These are phyloP conservation scores for Plicaturopsis crispa DNA, from an alignment of 768 basidiomycete genomes.

Conservation along the genomic window DNA sequence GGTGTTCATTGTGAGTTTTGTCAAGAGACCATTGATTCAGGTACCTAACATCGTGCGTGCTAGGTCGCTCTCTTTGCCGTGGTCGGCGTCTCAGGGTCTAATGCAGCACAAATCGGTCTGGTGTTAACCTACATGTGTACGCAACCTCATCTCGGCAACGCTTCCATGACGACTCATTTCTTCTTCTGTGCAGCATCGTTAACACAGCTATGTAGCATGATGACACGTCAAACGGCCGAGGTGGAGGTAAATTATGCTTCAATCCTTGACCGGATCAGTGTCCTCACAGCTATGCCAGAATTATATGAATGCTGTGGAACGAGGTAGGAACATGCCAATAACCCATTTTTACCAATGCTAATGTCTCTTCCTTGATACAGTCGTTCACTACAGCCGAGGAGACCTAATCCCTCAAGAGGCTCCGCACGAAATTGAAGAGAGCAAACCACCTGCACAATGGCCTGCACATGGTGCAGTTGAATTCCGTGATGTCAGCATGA, in stretches of 20 bases:
- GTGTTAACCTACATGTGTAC: constrained; percentile 60
- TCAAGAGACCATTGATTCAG: not conserved
- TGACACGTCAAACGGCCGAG: constrained; percentile 56
- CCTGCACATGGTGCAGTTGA: constrained; percentile 52
- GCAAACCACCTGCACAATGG: constrained; percentile 54
- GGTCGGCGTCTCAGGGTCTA: constrained; percentile 44
- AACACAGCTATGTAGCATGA: constrained; percentile 43
- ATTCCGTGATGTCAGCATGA: constrained; percentile 52
- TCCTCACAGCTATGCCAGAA: constrained; percentile 30
- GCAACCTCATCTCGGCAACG: constrained; percentile 4
- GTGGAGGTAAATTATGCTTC: constrained; percentile 39
- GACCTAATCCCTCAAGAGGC: constrained; percentile 57
- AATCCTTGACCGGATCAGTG: not conserved
- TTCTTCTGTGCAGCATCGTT: constrained; percentile 29
- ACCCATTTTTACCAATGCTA: too few relatives aligned
- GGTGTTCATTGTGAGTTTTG: constrained; percentile 40
- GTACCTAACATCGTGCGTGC: not conserved
- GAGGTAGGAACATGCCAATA: constrained; percentile 27
- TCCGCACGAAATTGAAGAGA: constrained; percentile 48
- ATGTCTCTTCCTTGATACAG: constrained; percentile 22
- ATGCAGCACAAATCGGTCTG: constrained; percentile 63
- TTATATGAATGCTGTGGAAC: constrained; percentile 61
- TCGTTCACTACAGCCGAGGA: constrained; percentile 45
- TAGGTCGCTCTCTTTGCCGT: constrained; percentile 64
- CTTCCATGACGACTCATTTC: constrained; percentile 2